Evolutionary conservation across 1,139 yeast genomes (phyloP), one percentile per base, ranked within the genome.

Genomic region (Geotrichum candidum): DNA sequence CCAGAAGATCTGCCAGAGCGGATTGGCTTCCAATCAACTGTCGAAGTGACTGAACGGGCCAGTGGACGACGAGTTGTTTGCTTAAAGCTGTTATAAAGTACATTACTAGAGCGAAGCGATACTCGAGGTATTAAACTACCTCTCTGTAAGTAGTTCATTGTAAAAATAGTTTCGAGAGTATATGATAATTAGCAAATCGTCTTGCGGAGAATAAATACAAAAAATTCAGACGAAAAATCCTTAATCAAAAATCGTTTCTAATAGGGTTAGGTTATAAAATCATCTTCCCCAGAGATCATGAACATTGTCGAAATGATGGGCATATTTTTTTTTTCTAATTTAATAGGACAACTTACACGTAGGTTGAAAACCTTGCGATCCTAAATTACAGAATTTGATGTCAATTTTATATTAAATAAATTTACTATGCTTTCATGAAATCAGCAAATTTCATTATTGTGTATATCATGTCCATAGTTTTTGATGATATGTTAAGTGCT

Each of bases 1-100:
- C 82, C 71, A 70, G 79, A 74, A 9, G 82, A 80, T 57, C 78
- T 81, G 15, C 79, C 76, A 0, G 90, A 79, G 67, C 78, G 82
- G 64, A 89, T 79, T 1, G 96, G 96, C 70, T 85, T 83, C 96
- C 96, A 89, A 73, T 90, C 96, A 31, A 88, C 83, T 35, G 87
- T 86, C 0, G 94, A 85, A 0, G 96, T 88, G 54, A 78, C 79
- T 0, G 76, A 70, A 56, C 75, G 64, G 10, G 50, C 38, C 13
- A 59, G 45, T 6, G 38, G 23, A 7, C 53, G 31, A 6, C 25
- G 10, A 11, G 33, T 45, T 13, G 38, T 11, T 2, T 25, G n/a
- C 35, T 15, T 31, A 5, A 31, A 9, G 7, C 10, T 38, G 10
- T 6, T 22, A 4, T 22, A 25, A 7, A 45, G 6, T 50, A 23